Percentiles rank a stretch among this genome's conserved stretches.
phyloP scores from a whole-genome alignment of 2,329 filamentous ascomycete genomes.

The Venturia oleaginea region DNA sequence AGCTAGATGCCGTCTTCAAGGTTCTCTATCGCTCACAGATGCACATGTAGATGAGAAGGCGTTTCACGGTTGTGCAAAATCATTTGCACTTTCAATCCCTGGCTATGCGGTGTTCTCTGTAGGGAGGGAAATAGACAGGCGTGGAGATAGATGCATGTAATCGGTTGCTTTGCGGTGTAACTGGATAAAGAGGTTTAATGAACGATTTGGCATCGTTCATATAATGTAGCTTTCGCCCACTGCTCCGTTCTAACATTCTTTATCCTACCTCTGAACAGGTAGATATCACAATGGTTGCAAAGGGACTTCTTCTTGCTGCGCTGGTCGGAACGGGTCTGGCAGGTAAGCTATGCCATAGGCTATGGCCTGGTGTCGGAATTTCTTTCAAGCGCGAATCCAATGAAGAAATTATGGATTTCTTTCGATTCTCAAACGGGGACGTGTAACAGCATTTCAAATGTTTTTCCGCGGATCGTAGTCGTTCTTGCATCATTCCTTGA shows the following conservation, averaged over 20 bases:
- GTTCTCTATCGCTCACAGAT: not conserved
- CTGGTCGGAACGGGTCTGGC: conserved; percentile 1
- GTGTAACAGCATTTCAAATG: not conserved
- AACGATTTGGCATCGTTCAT: not conserved
- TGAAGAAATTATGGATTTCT: not conserved
- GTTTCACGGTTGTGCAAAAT: not conserved
- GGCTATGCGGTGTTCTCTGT: not conserved
- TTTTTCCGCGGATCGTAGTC: not conserved
- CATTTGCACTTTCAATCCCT: not conserved
- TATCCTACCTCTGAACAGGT: not conserved
- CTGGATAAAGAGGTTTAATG: not conserved
- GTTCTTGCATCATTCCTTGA: not conserved
- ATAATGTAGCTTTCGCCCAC: too few relatives aligned
- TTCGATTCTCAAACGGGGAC: not conserved
- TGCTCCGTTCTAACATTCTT: not conserved
- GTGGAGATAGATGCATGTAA: not conserved
- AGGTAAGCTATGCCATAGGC: not conserved
- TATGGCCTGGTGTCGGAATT: too few relatives aligned
- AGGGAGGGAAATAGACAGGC: not conserved
- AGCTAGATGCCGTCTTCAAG: not conserved
- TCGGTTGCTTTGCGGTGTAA: not conserved
- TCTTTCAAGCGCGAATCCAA: too few relatives aligned
- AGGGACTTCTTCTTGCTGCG: not conserved
- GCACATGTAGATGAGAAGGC: not conserved
- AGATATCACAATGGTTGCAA: not conserved